Evolutionary conservation across 805 yeast genomes (phyloP).

Genomic region (Suhomyces sp.): DNA sequence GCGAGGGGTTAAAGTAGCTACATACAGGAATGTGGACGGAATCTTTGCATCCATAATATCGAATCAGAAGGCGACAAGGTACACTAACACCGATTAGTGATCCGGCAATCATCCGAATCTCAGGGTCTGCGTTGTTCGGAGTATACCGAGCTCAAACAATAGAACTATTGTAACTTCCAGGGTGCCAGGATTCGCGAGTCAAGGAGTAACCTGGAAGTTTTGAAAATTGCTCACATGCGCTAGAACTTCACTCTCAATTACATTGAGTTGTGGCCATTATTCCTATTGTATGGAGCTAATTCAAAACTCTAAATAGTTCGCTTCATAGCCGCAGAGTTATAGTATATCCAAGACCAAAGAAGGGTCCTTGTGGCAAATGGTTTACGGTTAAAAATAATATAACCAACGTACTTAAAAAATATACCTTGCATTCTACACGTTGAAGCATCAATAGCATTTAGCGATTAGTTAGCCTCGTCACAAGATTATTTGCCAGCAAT

Average conservation of each 20-base stretch:
- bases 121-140: neutral
- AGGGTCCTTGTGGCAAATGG: neutral
- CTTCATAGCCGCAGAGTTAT: neutral
- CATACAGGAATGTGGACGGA: neutral
- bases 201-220: neutral
- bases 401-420: neutral
- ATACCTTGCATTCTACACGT: neutral
- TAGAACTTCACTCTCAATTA: neutral
- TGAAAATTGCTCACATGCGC: neutral
- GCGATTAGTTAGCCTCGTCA: neutral
- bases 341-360: neutral
- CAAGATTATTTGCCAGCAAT: neutral
- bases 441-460: neutral
- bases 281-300: neutral
- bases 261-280: neutral
- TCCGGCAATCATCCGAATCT: neutral
- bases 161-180: neutral
- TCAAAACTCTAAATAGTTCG: neutral
- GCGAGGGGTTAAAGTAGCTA: neutral
- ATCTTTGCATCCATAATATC: neutral
- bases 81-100: neutral
- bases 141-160: neutral
- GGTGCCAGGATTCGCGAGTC: neutral
- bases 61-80: neutral
- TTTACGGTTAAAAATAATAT: neutral